Evolutionary conservation across 495 filamentous ascomycete species (phyloP), one percentile per base, ranked within the genome.

Genomic region (Trichoderma gamsii): DNA sequence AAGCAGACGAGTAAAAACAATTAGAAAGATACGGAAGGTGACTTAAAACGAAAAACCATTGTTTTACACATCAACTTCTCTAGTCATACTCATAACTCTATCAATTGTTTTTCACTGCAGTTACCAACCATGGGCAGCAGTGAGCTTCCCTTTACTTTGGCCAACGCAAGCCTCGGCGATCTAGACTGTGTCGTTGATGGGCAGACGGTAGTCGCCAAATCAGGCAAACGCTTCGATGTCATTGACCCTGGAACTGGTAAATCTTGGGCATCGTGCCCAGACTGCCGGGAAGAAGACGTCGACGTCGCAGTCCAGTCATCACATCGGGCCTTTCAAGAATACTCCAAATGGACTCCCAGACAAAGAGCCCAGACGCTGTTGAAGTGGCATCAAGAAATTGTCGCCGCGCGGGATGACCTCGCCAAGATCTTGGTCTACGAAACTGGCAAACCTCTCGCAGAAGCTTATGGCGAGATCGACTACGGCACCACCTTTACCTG

Each of bases 221-320:
- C 74, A 18, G 68, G 67, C 15, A 67, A 70, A 49, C 71, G 69
- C 6, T 75, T 76, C 63, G 65, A 73, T 27, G 68, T 73, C 4
- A 23, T 82, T 12, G 89, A 92, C 72, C 89, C 89, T 21, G 89
- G 88, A 61, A 88, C 80, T 64, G 84, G 86, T 68, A 78, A 85
- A 65, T 72, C 84, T 13, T 92, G 87, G 83, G 86, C 87, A 43
- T 85, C 85, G 68, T 87, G 85, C 68, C 87, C 89, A 27, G 80
- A 81, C 71, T 87, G 83, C 76, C 78, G 79, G 27, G 79, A 81
- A 32, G 82, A 85, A 29, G 89, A 91, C 74, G 87, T 90, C 41
- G 80, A 87, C 49, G 75, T 73, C 4, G 85, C 88, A 1, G 87
- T 90, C 11, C 72, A 85, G 71, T 76, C 83, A 35, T 83, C 89